These are phyloP conservation scores for Aspergillus sp. DNA, from an alignment of 2,329 filamentous ascomycete species.

Conservation along the genomic window DNA sequence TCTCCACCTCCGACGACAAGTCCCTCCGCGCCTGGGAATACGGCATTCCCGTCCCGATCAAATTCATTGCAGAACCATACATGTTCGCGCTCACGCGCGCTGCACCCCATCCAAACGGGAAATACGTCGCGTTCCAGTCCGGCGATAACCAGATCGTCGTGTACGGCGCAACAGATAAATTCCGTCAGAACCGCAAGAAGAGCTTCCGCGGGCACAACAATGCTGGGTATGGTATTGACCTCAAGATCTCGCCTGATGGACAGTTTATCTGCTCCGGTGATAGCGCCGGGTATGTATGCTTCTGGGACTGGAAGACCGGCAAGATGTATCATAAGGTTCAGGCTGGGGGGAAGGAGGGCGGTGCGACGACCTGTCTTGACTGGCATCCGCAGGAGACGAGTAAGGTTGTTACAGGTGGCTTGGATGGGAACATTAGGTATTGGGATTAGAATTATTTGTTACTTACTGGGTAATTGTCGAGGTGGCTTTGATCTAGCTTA, in stretches of 20 bases:
- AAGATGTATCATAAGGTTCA: constrained; percentile 98
- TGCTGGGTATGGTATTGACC: constrained; percentile 86
- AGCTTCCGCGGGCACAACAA: constrained; percentile 94
- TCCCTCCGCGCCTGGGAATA: constrained; percentile 97
- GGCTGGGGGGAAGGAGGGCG: constrained; percentile 66
- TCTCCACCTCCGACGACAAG: constrained; percentile 97
- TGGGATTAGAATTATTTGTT: constrained; percentile 68
- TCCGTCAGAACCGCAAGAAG: constrained; percentile 97
- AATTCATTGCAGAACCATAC: constrained; percentile 94
- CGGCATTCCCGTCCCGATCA: constrained; percentile 96
- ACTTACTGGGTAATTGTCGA: not conserved
- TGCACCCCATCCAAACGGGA: constrained; percentile 80
- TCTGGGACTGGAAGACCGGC: constrained; percentile 99
- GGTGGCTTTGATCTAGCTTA: not conserved
- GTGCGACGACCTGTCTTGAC: constrained; percentile 78
- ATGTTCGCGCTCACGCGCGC: constrained; percentile 96
- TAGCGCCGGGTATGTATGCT: constrained; percentile 83
- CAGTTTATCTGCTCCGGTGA: constrained; percentile 89
- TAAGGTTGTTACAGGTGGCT: constrained; percentile 85
- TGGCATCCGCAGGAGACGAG: constrained; percentile 99
- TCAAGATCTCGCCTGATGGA: constrained; percentile 85
- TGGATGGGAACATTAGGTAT: constrained; percentile 85
- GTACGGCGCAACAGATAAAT: constrained; percentile 91
- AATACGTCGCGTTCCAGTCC: constrained; percentile 91
- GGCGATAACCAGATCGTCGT: constrained; percentile 97